Base-by-base conservation (phyloP, 1,139 yeast species). In the Candida labiduridarum region DNA sequence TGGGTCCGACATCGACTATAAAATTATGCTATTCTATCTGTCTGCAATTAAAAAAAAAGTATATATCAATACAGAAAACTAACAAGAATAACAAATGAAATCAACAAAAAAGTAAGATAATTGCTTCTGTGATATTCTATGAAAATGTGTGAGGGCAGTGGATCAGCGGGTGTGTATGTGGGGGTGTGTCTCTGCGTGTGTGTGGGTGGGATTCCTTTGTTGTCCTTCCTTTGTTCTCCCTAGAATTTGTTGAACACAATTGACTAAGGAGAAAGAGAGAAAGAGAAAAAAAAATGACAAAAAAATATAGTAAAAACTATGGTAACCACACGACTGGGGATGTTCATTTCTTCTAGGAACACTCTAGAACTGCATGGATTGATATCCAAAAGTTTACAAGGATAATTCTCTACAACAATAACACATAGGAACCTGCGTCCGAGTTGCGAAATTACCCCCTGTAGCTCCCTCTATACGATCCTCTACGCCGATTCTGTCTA, bases 401-500 rank as follows among this genome's bases (percentile, higher is more conserved):
- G 15, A 8, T 8, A 6, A 7, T 8, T 31, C 11, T 3, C 4
- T 14, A 36, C 18, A 18, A 36, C 4, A 10, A 12, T 38, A 38
- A 8, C 9, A 8, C n/a, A 40, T 5, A 9, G n/a, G n/a, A 12
- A n/a, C 9, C 6, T 25, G 10, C 9, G 6, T 2, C 10, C 10
- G 2, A 25, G 10, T 25, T 25, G 29, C 29, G 3, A 11, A 11
- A 30, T 19, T 11, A 31, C 16, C 34, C 25, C 15, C 31, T 16
- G 14, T 25, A 12, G 11, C 18, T 14, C 14, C 31, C 5, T 29
- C 27, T 33, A 18, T 31, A 12, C 22, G 11, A 11, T 6, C 29
- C 22, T 14, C 30, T 41, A 25, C 16, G 10, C 14, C 44, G 7
- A 29, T 29, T 18, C 44, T 6, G 36, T 38, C 55, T 46, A 41